Percentiles rank a stretch among this genome's conserved stretches.
Evolutionary conservation across 2,329 filamentous ascomycete species (phyloP).

Genomic region (Arthrobotrys megalospora): DNA sequence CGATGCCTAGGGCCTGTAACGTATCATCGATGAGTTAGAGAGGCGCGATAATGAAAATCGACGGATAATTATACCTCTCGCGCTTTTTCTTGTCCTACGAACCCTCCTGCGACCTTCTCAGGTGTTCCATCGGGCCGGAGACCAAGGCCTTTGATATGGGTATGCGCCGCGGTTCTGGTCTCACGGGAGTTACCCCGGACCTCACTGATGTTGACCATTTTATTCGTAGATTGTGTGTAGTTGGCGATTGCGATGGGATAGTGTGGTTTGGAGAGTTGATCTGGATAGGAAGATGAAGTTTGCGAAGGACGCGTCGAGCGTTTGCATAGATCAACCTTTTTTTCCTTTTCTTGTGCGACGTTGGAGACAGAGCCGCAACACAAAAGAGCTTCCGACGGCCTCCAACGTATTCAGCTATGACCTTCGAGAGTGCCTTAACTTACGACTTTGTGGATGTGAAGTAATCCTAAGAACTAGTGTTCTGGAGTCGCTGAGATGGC

Average conservation of each 20-base stretch:
- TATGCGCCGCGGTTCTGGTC: constrained; percentile 95
- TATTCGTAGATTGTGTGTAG: background rate
- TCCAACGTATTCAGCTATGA: background rate
- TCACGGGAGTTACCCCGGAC: constrained; percentile 48
- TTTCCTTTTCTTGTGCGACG: constrained; percentile 58
- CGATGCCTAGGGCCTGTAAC: constrained; percentile 88
- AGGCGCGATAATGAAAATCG: background rate
- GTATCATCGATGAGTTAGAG: constrained; percentile 14
- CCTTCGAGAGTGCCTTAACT: background rate
- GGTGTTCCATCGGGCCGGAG: constrained; percentile 87
- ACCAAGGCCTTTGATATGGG: constrained; percentile 96
- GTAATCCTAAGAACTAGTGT: too few relatives aligned
- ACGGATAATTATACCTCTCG: constrained; percentile 77
- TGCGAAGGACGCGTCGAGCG: constrained; percentile 55
- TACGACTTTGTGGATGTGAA: too few relatives aligned
- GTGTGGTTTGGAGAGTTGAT: constrained; percentile 9
- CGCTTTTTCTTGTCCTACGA: constrained; percentile 88
- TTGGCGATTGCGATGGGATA: constrained; percentile 17
- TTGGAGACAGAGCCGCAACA: constrained; percentile 51
- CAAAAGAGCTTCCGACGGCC: constrained; percentile 19
- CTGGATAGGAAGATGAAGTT: constrained; percentile 32
- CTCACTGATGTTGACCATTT: constrained; percentile 60
- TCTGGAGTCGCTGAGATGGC: too few relatives aligned
- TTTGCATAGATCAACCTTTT: constrained; percentile 35
- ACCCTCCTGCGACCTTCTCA: constrained; percentile 83